Conservation (phyloP, 768 basidiomycete genomes). For the Xerocomellus dryophilus region DNA sequence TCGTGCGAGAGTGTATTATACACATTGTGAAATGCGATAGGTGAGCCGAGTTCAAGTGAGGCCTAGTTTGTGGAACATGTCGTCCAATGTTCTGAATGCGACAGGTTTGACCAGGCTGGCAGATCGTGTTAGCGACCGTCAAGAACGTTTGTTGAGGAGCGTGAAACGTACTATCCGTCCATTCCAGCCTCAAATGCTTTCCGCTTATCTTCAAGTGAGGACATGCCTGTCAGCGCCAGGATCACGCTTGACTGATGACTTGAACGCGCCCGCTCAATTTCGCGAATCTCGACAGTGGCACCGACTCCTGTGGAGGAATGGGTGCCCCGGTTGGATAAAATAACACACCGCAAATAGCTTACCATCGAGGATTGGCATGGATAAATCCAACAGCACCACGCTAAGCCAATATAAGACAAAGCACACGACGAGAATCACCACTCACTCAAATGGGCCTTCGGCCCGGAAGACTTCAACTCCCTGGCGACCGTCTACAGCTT, state of each 20-base stretch:
- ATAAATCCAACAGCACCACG: constrained; percentile 82
- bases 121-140: constrained; percentile 1
- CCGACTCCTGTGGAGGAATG: constrained; percentile 55
- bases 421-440: constrained; percentile 8
- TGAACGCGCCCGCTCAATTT: constrained; percentile 54
- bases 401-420: constrained; percentile 38
- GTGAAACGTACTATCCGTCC: constrained; percentile 83
- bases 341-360: constrained; percentile 12
- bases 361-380: constrained; percentile 95
- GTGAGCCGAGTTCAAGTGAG: constrained; percentile 33
- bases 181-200: constrained; percentile 90
- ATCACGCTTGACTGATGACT: constrained; percentile 49
- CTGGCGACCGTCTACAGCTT: constrained; percentile 81
- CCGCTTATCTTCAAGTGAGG: constrained; percentile 88
- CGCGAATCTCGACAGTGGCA: constrained; percentile 80
- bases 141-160: background rate
- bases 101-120: constrained; percentile 90
- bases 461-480: constrained; percentile 73
- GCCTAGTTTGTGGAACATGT: constrained; percentile 76
- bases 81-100: constrained; percentile 86
- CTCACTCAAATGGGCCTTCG: constrained; percentile 85
- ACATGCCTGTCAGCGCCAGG: constrained; percentile 89
- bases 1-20: constrained; percentile 7
- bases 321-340: background rate
- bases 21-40: constrained; percentile 12